Conservation (phyloP, 495 filamentous ascomycete genomes). For the Parathielavia appendiculata region DNA sequence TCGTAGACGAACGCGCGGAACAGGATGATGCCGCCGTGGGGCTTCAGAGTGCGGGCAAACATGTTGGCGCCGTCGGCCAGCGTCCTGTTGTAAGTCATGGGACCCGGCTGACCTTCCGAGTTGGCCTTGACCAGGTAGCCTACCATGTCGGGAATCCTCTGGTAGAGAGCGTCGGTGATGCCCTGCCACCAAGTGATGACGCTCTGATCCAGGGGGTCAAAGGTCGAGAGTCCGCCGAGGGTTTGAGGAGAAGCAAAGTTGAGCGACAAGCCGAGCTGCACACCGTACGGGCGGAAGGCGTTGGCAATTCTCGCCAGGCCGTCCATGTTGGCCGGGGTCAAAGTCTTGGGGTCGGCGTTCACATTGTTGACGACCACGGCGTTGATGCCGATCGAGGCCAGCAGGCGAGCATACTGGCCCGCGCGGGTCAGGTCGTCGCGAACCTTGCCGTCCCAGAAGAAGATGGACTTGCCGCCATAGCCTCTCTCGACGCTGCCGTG, state of each 20-base stretch:
- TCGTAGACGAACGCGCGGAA: conserved; percentile 74
- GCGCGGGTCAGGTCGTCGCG: conserved; percentile 54
- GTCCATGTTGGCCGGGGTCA: conserved; percentile 53
- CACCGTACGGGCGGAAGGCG: conserved; percentile 60
- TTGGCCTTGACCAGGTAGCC: conserved; percentile 70
- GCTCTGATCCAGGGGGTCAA: conserved; percentile 56
- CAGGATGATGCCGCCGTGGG: conserved; percentile 63
- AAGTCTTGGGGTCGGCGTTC: conserved; percentile 57
- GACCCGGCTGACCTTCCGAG: conserved; percentile 69
- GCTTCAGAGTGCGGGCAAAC: conserved; percentile 56
- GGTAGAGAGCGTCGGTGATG: conserved; percentile 55
- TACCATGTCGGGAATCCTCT: conserved; percentile 58
- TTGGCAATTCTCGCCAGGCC: conserved; percentile 60
- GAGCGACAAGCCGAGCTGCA: conserved; percentile 60
- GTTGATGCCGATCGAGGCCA: conserved; percentile 65
- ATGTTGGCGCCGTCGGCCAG: conserved; percentile 65
- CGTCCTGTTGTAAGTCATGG: conserved; percentile 63
- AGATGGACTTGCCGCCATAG: conserved; percentile 65
- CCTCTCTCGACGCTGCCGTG: conserved; percentile 64
- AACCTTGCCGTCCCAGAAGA: conserved; percentile 55
- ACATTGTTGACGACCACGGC: conserved; percentile 67
- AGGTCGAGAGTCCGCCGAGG: conserved; percentile 54
- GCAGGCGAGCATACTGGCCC: conserved; percentile 58
- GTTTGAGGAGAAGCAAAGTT: conserved; percentile 61
- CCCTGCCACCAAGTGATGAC: conserved; percentile 60